phyloP scores from a whole-genome alignment of 352 stramenopile species.

The Lagenidium sp. region DNA sequence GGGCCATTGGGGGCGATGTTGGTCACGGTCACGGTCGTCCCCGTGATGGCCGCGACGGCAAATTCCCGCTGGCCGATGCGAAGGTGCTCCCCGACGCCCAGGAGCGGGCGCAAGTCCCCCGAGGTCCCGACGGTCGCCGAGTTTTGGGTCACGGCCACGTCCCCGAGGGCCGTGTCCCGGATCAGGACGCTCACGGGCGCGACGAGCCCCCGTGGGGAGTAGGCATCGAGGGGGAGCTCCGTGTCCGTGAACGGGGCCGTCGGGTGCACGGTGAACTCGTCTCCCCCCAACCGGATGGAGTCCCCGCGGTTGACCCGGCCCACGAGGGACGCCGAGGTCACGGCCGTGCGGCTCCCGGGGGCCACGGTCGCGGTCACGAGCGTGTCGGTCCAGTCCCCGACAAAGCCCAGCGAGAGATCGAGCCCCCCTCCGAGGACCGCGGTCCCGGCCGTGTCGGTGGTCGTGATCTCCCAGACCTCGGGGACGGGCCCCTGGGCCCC shows the following conservation, averaged over 20 bases:
- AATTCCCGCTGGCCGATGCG: constrained; percentile 48
- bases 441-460: constrained; percentile 16
- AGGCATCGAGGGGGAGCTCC: constrained; percentile 51
- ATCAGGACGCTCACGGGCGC: constrained; percentile 24
- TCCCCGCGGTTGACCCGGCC: constrained; percentile 65
- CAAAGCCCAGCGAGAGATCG: constrained; percentile 65
- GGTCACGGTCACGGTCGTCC: constrained; percentile 23
- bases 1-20: constrained; percentile 11
- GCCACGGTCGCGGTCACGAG: constrained; percentile 26
- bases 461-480: constrained; percentile 60
- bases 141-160: constrained; percentile 33
- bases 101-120: constrained; percentile 23
- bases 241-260: constrained; percentile 64
- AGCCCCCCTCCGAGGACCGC: constrained; percentile 49
- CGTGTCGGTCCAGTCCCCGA: constrained; percentile 35
- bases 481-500: constrained; percentile 40
- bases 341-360: constrained; percentile 38
- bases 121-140: constrained; percentile 28
- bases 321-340: constrained; percentile 38
- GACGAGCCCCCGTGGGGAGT: constrained; percentile 42
- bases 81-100: constrained; percentile 38
- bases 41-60: constrained; percentile 21
- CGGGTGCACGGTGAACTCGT: constrained; percentile 54
- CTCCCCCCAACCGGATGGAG: constrained; percentile 32
- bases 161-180: constrained; percentile 55